Evolutionary conservation across 768 basidiomycete genomes (phyloP).

Genomic region (Suillus plorans): DNA sequence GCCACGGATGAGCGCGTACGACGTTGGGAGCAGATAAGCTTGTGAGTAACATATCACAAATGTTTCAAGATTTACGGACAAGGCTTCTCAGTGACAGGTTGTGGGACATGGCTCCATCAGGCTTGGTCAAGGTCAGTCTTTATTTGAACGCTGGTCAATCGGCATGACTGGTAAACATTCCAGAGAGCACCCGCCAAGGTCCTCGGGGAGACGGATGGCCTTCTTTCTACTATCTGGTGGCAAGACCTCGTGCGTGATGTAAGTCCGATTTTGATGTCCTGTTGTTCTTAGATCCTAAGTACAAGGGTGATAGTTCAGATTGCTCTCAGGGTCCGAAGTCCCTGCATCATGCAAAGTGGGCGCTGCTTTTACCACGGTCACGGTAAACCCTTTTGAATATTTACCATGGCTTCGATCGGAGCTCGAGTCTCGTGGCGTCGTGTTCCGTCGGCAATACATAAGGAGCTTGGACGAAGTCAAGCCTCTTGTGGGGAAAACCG

Average conservation of each 20-base stretch:
- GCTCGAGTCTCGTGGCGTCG: slow-evolving; percentile 39
- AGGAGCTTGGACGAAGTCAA: slow-evolving; percentile 47
- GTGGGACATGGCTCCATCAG: slow-evolving; percentile 47
- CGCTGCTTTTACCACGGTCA: slow-evolving; percentile 44
- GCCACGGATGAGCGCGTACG: slow-evolving; percentile 32
- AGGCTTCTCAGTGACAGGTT: slow-evolving; percentile 37
- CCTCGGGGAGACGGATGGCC: slow-evolving; percentile 24
- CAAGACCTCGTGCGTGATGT: slow-evolving; percentile 40
- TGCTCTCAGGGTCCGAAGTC: slow-evolving; percentile 33
- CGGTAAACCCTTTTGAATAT: slow-evolving; percentile 52
- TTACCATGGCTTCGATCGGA: slow-evolving; percentile 46
- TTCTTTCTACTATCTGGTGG: slow-evolving; percentile 37
- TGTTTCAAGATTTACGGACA: not conserved
- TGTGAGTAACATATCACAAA: slow-evolving; percentile 31
- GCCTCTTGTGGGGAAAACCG: slow-evolving; percentile 32
- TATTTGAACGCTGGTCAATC: not conserved
- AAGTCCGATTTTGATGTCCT: slow-evolving; percentile 1
- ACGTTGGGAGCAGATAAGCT: slow-evolving; percentile 41
- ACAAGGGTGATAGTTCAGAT: slow-evolving; percentile 22
- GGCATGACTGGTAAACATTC: slow-evolving; percentile 1
- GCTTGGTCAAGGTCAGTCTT: slow-evolving; percentile 37
- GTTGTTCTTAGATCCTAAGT: not conserved
- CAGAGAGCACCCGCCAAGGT: slow-evolving; percentile 39
- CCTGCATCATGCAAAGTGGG: slow-evolving; percentile 37
- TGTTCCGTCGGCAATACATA: slow-evolving; percentile 42